A percentile compares a stretch with the other conserved stretches of the same genome.
Evolutionary conservation across 257 asterid species (phyloP).

Genomic region (Mentha longifolia): DNA sequence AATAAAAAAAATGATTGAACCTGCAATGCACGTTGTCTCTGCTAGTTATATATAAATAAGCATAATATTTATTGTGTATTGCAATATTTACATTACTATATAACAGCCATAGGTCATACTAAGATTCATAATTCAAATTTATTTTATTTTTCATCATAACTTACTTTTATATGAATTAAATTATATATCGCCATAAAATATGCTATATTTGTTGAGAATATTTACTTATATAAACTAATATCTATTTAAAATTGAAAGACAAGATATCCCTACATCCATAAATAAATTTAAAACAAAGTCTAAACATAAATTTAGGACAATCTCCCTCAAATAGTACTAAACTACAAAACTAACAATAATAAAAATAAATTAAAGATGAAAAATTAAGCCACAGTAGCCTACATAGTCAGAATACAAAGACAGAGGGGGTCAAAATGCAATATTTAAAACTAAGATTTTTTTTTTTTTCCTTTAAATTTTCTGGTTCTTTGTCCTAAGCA

Average conservation of each 20-base stretch:
- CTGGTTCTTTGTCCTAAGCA: not conserved
- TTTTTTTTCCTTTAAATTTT: no score
- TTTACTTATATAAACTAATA: not conserved
- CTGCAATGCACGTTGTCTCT: no score
- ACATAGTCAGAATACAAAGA: conserved; percentile 10
- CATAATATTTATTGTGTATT: no score
- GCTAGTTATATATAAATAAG: no score
- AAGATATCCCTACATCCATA: not conserved
- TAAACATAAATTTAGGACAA: conserved; percentile 28
- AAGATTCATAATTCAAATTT: no score
- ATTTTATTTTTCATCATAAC: no score
- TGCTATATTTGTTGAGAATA: no score
- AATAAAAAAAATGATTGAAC: no score
- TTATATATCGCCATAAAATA: no score
- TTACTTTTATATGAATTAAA: no score
- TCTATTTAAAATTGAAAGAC: not conserved
- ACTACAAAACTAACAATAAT: conserved; percentile 25
- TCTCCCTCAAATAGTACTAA: conserved; percentile 10
- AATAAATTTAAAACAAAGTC: not conserved
- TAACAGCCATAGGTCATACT: no score
- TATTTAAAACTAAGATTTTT: not conserved
- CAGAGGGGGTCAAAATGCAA: conserved; percentile 32
- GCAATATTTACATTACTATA: no score
- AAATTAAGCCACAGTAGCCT: conserved; percentile 27
- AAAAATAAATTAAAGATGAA: not conserved